A percentile compares a stretch with the other conserved stretches of the same genome.
Evolutionary conservation across 805 yeast species (phyloP).

Genomic region (Candida xiaguanensis): DNA sequence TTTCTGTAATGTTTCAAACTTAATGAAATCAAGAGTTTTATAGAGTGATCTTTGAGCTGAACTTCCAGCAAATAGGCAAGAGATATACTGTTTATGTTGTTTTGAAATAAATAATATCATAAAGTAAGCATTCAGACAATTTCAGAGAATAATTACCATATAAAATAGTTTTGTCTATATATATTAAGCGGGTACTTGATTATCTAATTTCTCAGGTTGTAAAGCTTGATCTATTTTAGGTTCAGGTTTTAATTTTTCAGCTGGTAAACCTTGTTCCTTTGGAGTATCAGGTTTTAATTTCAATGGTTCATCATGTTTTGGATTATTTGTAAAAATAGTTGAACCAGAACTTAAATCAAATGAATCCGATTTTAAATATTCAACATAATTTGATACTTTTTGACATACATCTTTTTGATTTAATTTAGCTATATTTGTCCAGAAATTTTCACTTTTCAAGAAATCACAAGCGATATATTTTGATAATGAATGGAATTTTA

Average conservation of each 20-base stretch:
- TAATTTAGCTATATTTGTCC: constrained; percentile 16
- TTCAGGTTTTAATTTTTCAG: too few species aligned
- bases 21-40: too few species aligned
- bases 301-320: background rate
- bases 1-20: too few species aligned
- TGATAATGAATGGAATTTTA: constrained; percentile 28
- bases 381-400: constrained; percentile 19
- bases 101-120: too few species aligned
- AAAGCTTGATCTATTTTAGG: too few species aligned
- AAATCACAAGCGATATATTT: constrained; percentile 29
- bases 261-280: too few species aligned
- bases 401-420: constrained; percentile 18
- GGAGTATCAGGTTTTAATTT: background rate
- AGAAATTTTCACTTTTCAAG: constrained; percentile 18
- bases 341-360: constrained; percentile 9
- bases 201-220: background rate
- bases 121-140: too few species aligned
- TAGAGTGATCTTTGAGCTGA: too few species aligned
- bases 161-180: too few species aligned
- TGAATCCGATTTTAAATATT: constrained; percentile 20
- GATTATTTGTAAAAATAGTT: background rate
- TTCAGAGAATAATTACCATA: too few species aligned
- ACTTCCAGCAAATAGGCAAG: too few species aligned
- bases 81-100: too few species aligned
- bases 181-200: background rate